phyloP scores from a whole-genome alignment of 2,329 filamentous ascomycete genomes.

The Sporothrix variecibatus region DNA sequence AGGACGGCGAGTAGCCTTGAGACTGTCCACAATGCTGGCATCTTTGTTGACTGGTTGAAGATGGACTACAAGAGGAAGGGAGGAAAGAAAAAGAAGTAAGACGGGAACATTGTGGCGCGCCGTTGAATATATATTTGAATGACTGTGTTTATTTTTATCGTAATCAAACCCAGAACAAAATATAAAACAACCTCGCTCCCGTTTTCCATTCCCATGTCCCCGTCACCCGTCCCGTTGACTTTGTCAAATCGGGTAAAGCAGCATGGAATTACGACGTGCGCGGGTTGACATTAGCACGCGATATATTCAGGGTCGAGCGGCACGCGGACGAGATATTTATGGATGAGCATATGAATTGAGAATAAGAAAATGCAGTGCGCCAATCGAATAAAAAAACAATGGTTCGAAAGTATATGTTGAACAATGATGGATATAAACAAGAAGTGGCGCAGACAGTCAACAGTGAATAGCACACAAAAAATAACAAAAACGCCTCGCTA shows the following conservation, averaged over 20 bases:
- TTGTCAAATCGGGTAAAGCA: neutral
- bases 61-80: neutral
- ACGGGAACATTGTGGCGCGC: neutral
- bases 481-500: slow-evolving; percentile 31
- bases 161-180: neutral
- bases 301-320: neutral
- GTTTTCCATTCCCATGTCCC: neutral
- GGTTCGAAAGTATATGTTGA: slow-evolving; percentile 8
- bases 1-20: neutral
- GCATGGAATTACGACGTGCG: neutral
- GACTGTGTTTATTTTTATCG: neutral
- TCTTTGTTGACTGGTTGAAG: neutral
- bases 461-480: neutral
- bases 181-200: neutral
- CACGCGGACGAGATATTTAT: neutral
- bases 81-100: neutral
- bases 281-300: neutral
- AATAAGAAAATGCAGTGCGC: neutral
- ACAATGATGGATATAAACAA: slow-evolving; percentile 15
- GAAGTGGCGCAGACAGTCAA: neutral
- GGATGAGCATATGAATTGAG: neutral
- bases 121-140: neutral
- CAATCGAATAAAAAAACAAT: neutral
- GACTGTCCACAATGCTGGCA: neutral
- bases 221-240: neutral